These are phyloP conservation scores for Apiotrichum sp. DNA, from an alignment of 1,284 basidiomycete genomes.

Conservation along the genomic window DNA sequence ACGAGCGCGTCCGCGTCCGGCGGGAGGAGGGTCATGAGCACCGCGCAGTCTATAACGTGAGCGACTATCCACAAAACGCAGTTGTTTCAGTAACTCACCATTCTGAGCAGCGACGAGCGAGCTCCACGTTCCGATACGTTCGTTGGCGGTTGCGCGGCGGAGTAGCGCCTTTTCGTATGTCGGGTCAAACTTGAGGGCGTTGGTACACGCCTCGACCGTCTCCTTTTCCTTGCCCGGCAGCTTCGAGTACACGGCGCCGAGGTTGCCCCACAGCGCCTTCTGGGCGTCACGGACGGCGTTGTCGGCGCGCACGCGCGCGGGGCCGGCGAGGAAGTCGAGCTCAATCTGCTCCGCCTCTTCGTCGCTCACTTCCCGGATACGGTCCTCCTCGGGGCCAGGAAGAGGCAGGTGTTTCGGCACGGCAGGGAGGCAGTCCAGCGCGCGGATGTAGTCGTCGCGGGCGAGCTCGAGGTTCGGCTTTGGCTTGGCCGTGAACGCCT, in stretches of 20 bases:
- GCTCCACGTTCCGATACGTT: constrained; percentile 71
- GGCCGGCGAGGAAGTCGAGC: constrained; percentile 9
- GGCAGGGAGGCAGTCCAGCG: constrained; percentile 27
- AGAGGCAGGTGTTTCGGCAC: constrained; percentile 10
- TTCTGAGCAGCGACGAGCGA: constrained; percentile 66
- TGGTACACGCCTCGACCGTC: constrained; percentile 46
- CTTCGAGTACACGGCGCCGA: constrained; percentile 32
- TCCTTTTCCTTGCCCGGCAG: constrained; percentile 50
- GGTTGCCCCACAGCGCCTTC: constrained; percentile 40
- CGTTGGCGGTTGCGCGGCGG: constrained; percentile 77
- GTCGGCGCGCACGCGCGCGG: constrained; percentile 22
- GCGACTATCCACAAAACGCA: neutral
- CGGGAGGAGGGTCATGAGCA: constrained; percentile 11
- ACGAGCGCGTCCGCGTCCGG: constrained; percentile 6
- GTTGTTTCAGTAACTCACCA: neutral
- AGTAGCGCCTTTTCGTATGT: constrained; percentile 81
- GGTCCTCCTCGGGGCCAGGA: constrained; percentile 3
- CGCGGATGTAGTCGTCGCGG: constrained; percentile 26
- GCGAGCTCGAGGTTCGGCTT: constrained; percentile 25
- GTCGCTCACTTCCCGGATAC: constrained; percentile 28
- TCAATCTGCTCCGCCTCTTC: constrained; percentile 37
- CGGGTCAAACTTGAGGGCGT: constrained; percentile 74
- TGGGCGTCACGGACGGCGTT: constrained; percentile 29
- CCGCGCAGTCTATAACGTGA: constrained; percentile 1
- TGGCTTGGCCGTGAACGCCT: constrained; percentile 28